Evolutionary conservation across 345 rosid species (phyloP), one percentile per base, ranked within the genome.

Genomic region (Murraya paniculata): DNA sequence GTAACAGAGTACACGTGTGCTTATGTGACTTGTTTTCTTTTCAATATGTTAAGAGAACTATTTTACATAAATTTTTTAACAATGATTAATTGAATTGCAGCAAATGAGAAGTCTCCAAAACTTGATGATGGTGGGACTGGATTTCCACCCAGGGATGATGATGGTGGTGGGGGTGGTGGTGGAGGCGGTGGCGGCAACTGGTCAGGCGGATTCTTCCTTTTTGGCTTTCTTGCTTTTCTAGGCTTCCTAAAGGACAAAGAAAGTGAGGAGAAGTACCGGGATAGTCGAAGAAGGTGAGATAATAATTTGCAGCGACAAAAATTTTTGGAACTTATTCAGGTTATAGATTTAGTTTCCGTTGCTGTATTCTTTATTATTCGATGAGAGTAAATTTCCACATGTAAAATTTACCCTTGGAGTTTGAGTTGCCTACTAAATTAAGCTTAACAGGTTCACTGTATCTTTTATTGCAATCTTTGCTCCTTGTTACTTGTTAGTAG

Each of bases 131-230:
- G 94, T 11, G 97, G 97, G 56, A 86, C 92, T 50, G 98, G 91
- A 9, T 84, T 93, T 35, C 97, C 96, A 9, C 98, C 98, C 24
- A 85, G 90, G 1, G 92, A 88, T 77, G 92, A 90, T 48, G 97
- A 84, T 25, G 96, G 87, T 2, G 96, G 94, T 0, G 99, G 98
- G 0, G 99, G 98, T 0, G 98, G 97, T 0, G 97, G 98, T 0
- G 98, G 98, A 19, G 98, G 98, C 0, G 98, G 97, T 1, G 99
- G 99, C 21, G 98, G 96, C 41, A 90, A 89, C 85, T 92, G 86
- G 87, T 95, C 98, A 0, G 99, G 99, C 1, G 99, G 98, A 31
- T 95, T 93, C 84, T 91, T 91, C 88, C 87, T 95, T 71, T 93
- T 94, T 21, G 98, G 97, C 11, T 91, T 95, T 81, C 94, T 95